phyloP scores from a whole-genome alignment of 2,329 filamentous ascomycete genomes.

The Cladosporium velox region DNA sequence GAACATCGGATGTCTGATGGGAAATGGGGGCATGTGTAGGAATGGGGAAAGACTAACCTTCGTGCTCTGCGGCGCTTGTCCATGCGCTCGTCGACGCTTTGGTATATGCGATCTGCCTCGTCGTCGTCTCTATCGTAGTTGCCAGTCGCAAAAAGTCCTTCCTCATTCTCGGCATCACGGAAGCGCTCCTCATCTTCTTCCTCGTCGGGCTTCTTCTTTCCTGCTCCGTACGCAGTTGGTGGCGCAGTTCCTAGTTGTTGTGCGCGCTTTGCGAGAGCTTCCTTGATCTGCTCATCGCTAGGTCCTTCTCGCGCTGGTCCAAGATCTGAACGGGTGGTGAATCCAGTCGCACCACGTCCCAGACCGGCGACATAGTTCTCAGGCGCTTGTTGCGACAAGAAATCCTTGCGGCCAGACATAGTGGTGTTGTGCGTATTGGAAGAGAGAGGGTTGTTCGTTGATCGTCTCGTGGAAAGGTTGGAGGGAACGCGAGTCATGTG shows the following conservation, averaged over 20 bases:
- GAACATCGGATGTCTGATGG: conserved; percentile 35
- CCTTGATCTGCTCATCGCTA: conserved; percentile 97
- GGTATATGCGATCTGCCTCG: conserved; percentile 94
- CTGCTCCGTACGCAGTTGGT: conserved; percentile 71
- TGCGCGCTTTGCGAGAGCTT: conserved; percentile 90
- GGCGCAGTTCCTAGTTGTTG: conserved; percentile 74
- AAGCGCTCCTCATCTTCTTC: conserved; percentile 79
- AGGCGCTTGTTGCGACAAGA: conserved; percentile 74
- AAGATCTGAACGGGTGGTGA: conserved; percentile 94
- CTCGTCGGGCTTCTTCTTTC: conserved; percentile 69
- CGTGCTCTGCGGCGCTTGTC: conserved; percentile 80
- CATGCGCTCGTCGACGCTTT: conserved; percentile 96
- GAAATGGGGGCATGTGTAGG: conserved; percentile 18
- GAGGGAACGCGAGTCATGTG: conserved; percentile 18
- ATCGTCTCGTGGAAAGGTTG: background rate
- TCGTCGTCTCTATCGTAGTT: conserved; percentile 98
- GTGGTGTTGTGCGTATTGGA: background rate
- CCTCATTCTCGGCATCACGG: conserved; percentile 96
- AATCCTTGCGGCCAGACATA: conserved; percentile 75
- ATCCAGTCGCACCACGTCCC: conserved; percentile 94
- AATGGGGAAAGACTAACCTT: conserved; percentile 65
- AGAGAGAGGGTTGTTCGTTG: conserved; percentile 1
- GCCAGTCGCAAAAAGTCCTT: conserved; percentile 90
- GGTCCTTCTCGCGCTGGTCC: conserved; percentile 93
- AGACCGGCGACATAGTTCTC: conserved; percentile 82